Conservation (phyloP, 768 basidiomycete species). For the Podaxis sp. region DNA sequence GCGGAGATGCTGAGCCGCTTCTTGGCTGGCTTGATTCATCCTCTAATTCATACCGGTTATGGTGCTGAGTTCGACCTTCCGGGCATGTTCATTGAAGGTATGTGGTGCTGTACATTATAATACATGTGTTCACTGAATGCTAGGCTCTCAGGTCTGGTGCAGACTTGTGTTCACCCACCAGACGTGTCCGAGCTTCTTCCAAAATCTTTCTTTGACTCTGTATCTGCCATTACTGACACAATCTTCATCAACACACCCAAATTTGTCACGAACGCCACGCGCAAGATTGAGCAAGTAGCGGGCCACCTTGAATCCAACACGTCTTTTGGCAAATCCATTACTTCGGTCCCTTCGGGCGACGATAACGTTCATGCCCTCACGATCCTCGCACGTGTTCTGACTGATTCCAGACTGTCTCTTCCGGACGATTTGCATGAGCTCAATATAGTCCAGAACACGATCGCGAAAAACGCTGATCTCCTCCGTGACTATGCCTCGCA, state of each 20-base stretch:
- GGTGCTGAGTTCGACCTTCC: slow-evolving; percentile 58
- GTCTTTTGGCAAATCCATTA: not conserved
- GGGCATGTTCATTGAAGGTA: slow-evolving; percentile 63
- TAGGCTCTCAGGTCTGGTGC: slow-evolving; percentile 44
- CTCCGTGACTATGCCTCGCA: slow-evolving; percentile 36
- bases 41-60: slow-evolving; percentile 60
- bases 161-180: slow-evolving; percentile 43
- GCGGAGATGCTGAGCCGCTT: slow-evolving; percentile 52
- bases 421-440: slow-evolving; percentile 14
- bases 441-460: slow-evolving; percentile 27
- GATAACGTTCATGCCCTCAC: slow-evolving; percentile 39
- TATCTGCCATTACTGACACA: not conserved
- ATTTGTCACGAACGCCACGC: not conserved
- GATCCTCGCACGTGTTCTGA: slow-evolving; percentile 50
- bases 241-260: not conserved
- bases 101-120: not conserved
- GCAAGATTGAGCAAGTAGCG: not conserved
- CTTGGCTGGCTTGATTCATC: slow-evolving; percentile 54
- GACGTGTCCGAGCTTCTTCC: slow-evolving; percentile 20
- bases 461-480: slow-evolving; percentile 31
- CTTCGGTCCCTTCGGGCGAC: not conserved
- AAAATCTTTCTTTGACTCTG: slow-evolving; percentile 19
- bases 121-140: not conserved
- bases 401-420: slow-evolving; percentile 37
- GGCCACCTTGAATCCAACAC: not conserved